These are phyloP conservation scores for Harringtonia lauricola DNA, from an alignment of 2,329 filamentous ascomycete genomes.

Conservation along the genomic window DNA sequence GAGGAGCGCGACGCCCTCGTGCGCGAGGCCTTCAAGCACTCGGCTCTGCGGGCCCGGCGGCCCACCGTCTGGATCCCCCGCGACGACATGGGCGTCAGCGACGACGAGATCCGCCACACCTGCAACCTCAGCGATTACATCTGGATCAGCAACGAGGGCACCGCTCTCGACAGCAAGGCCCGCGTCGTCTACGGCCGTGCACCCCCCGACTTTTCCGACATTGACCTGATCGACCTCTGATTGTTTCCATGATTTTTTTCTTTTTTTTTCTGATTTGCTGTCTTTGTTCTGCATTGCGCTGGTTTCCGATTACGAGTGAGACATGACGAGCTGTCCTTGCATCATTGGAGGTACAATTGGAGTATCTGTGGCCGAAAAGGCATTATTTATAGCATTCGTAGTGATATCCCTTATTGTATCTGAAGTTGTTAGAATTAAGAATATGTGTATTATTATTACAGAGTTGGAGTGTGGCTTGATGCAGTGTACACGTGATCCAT, in stretches of 20 bases:
- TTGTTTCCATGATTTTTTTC: not conserved
- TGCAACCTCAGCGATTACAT: constrained; percentile 65
- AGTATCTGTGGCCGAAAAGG: too few species aligned
- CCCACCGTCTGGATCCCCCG: constrained; percentile 91
- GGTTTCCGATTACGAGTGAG: too few species aligned
- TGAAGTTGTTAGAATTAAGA: too few species aligned
- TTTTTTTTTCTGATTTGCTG: not conserved
- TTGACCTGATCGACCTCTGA: constrained; percentile 73
- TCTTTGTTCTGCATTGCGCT: too few species aligned
- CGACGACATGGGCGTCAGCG: constrained; percentile 80
- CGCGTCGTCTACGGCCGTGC: constrained; percentile 75
- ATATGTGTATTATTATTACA: too few species aligned
- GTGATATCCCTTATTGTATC: too few species aligned
- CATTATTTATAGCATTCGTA: too few species aligned
- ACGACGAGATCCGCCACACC: constrained; percentile 79
- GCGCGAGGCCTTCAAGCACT: constrained; percentile 82
- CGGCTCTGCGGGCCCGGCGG: constrained; percentile 69
- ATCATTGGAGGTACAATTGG: too few species aligned
- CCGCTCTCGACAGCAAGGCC: constrained; percentile 72
- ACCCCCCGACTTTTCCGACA: constrained; percentile 80
- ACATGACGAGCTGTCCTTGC: too few species aligned
- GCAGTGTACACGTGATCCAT: not conserved
- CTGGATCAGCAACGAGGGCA: constrained; percentile 91
- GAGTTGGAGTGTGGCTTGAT: too few species aligned
- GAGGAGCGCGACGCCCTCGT: constrained; percentile 80